Evolutionary conservation across 371 early-diverging fungal genomes (phyloP).

Genomic region (Mucor sp.): DNA sequence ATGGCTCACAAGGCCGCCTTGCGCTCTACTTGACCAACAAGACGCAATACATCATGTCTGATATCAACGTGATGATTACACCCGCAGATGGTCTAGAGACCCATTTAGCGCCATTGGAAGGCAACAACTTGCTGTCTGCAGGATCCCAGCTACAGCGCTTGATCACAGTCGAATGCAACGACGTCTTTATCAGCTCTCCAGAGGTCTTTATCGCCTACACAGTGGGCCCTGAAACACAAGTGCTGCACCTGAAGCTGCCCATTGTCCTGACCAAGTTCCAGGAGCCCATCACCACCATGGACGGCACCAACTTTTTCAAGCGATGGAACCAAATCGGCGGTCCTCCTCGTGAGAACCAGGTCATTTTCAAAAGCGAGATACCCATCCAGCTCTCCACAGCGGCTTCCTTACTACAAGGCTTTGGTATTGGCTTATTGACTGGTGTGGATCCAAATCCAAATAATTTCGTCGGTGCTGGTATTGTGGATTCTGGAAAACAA

Average conservation of each 20-base stretch:
- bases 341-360: constrained; percentile 76
- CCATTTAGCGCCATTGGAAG: not conserved
- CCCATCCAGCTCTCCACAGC: constrained; percentile 57
- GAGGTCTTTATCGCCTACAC: constrained; percentile 66
- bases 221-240: constrained; percentile 50
- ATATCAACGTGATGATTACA: constrained; percentile 22
- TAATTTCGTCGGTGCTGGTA: constrained; percentile 89
- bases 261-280: constrained; percentile 84
- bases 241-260: constrained; percentile 73
- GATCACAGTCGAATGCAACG: constrained; percentile 71
- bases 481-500: constrained; percentile 68
- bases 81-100: constrained; percentile 19
- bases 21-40: constrained; percentile 92
- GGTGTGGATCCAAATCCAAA: constrained; percentile 88
- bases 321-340: constrained; percentile 97
- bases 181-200: constrained; percentile 60
- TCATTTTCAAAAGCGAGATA: constrained; percentile 63
- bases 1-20: constrained; percentile 81
- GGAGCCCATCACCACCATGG: constrained; percentile 76
- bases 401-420: constrained; percentile 58
- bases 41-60: constrained; percentile 37
- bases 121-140: constrained; percentile 23
- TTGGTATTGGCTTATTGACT: constrained; percentile 73
- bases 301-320: constrained; percentile 83
- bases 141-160: constrained; percentile 78